These are phyloP conservation scores for Echium plantagineum DNA, from an alignment of 257 asterid genomes.

Conservation along the genomic window DNA sequence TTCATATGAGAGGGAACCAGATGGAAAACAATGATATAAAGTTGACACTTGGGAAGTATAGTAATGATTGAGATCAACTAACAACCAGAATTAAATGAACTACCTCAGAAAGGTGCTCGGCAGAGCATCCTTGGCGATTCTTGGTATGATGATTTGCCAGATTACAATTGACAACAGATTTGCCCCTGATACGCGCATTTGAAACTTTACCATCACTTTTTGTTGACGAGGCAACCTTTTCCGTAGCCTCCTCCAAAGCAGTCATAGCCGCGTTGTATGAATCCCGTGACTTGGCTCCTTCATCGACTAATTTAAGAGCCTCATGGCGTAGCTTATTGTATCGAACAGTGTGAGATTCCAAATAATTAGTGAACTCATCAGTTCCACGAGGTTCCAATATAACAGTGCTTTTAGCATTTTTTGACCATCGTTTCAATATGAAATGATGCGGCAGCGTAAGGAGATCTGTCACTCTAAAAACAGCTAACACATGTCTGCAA, in stretches of 20 bases:
- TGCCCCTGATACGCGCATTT: constrained; percentile 37
- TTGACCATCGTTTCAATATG: constrained; percentile 82
- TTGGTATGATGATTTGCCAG: constrained; percentile 17
- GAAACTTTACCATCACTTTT: constrained; percentile 50
- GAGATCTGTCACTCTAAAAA: constrained; percentile 83
- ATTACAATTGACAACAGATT: constrained; percentile 21
- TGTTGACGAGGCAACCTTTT: constrained; percentile 40
- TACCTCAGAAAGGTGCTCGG: constrained; percentile 69
- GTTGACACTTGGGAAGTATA: not conserved
- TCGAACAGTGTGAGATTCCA: constrained; percentile 95
- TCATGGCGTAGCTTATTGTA: constrained; percentile 76
- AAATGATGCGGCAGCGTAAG: constrained; percentile 87
- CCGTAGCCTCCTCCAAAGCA: constrained; percentile 72
- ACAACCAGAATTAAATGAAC: constrained; percentile 8
- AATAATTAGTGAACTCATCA: constrained; percentile 50
- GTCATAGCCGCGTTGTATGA: constrained; percentile 50
- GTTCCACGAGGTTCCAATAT: constrained; percentile 47
- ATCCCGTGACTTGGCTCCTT: constrained; percentile 65
- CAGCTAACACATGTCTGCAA: constrained; percentile 84
- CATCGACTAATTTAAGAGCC: constrained; percentile 77
- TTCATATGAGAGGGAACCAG: no score
- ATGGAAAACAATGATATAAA: no score
- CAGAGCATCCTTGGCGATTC: constrained; percentile 40
- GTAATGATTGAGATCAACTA: constrained; percentile 7
- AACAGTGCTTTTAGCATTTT: constrained; percentile 78